Evolutionary conservation across 1,284 basidiomycete species (phyloP), one percentile per base, ranked within the genome.

Genomic region (Ustilago nuda): DNA sequence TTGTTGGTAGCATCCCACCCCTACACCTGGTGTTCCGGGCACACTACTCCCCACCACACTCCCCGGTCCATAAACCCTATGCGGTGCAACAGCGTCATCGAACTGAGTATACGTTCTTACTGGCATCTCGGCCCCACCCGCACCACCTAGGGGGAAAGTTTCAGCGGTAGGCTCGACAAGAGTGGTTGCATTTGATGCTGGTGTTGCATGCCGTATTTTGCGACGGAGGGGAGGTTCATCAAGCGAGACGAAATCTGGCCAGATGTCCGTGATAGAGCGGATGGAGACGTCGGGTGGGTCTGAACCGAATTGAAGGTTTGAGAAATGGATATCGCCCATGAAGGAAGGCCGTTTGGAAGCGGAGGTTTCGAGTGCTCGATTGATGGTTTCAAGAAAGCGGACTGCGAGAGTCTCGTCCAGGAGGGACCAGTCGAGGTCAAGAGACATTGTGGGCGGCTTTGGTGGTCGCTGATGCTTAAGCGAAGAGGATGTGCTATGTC

Each of bases 221-320:
- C 59, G 66, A n/a, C 58, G 64, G n/a, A 60, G 46, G 32, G 56
- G 70, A 39, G 76, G 63, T 19, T 72, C 63, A 46, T 77, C 75
- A 55, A 70, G 65, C 46, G 66, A 73, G 13, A 77, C 73, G 83
- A 98, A 98, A 84, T 96, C 95, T 45, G 91, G 91, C 87, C 96
- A 94, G 64, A 98, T 94, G 87, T 98, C 95, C 55, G 94, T 90
- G 66, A 99, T 88, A 87, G 98, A 95, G 65, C 94, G 91, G 66
- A 99, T 89, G 85, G 96, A 92, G 43, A 97, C 89, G 69, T 95
- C 92, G 2, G 97, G 96, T 4, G 91, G 86, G 30, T 89, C 88
- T 0, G 91, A 90, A 36, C 96, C 96, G 86, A 99, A 95, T 61
- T 94, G 93, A 62, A 98, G 90, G 2, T 91, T 90, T 5, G 91